These are phyloP conservation scores for Ramaria rubella DNA, from an alignment of 768 basidiomycete species.

Conservation along the genomic window DNA sequence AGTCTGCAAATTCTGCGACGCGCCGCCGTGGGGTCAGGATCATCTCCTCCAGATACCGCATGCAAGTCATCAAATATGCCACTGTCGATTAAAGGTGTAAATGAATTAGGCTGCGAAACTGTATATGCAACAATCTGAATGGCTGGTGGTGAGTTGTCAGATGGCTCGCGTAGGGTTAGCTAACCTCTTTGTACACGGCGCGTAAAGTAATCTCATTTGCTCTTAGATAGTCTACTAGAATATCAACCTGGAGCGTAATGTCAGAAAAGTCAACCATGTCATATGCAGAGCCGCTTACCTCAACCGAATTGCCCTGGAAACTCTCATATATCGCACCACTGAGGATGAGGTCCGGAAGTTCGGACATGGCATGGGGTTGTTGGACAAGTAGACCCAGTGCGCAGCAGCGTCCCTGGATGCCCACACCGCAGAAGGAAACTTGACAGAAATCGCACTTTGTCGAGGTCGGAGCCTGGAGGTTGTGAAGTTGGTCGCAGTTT, in stretches of 20 bases:
- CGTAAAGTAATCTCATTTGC: conserved; percentile 54
- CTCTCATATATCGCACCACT: conserved; percentile 72
- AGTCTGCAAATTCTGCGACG: conserved; percentile 58
- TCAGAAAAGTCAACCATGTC: background rate
- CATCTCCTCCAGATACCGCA: conserved; percentile 45
- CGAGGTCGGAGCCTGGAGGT: conserved; percentile 66
- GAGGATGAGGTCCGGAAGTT: conserved; percentile 70
- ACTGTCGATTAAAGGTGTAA: conserved; percentile 56
- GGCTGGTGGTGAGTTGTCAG: background rate
- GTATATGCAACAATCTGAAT: conserved; percentile 56
- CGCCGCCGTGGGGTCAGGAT: conserved; percentile 46
- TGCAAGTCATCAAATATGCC: conserved; percentile 71
- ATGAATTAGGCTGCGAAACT: conserved; percentile 53
- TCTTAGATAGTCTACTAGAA: conserved; percentile 75
- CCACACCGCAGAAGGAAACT: conserved; percentile 77
- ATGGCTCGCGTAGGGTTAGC: conserved; percentile 13
- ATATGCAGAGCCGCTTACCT: conserved; percentile 30
- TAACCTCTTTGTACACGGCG: conserved; percentile 72
- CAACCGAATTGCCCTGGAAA: conserved; percentile 70
- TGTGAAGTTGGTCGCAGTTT: conserved; percentile 76
- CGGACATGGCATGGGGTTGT: conserved; percentile 62
- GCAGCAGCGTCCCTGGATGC: conserved; percentile 64
- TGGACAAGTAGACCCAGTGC: conserved; percentile 52
- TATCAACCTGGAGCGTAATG: conserved; percentile 40
- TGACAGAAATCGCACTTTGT: conserved; percentile 80